These are phyloP conservation scores for Fusarium sp. DNA, from an alignment of 2,329 filamentous ascomycete genomes.

Conservation along the genomic window DNA sequence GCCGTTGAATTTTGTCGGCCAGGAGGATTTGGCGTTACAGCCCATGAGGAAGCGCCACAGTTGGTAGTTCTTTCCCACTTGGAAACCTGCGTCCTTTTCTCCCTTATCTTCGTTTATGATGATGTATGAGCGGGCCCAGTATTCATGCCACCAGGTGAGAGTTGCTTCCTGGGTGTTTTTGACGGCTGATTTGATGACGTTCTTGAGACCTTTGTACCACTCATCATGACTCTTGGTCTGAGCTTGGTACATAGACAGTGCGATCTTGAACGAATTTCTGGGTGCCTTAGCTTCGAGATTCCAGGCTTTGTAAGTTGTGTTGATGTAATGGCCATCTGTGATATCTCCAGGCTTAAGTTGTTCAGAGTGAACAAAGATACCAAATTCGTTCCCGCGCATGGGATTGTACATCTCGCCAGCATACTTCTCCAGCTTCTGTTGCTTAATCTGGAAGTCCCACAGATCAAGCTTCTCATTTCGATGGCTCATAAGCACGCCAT, in stretches of 20 bases:
- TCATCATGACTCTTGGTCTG: neutral
- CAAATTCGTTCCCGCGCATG: constrained; percentile 12
- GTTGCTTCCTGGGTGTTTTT: constrained; percentile 1
- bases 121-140: constrained; percentile 6
- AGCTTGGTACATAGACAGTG: neutral
- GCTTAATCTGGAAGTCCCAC: constrained; percentile 3
- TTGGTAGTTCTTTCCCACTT: constrained; percentile 14
- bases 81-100: neutral
- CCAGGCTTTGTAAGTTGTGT: constrained; percentile 14
- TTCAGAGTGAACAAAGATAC: constrained; percentile 10
- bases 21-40: neutral
- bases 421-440: constrained; percentile 1
- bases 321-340: constrained; percentile 1
- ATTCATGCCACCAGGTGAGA: constrained; percentile 6
- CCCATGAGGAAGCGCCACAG: constrained; percentile 21
- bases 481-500: constrained; percentile 8
- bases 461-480: neutral
- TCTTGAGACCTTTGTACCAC: constrained; percentile 10
- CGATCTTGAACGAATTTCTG: neutral
- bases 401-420: constrained; percentile 5
- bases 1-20: constrained; percentile 16
- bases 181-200: neutral
- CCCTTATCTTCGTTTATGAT: constrained; percentile 6
- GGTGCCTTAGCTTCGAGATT: neutral
- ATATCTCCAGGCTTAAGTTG: neutral